A percentile compares a stretch with the other conserved stretches of the same genome.
Conservation (phyloP, 345 rosid species). For the Moricandia moricandioides region DNA sequence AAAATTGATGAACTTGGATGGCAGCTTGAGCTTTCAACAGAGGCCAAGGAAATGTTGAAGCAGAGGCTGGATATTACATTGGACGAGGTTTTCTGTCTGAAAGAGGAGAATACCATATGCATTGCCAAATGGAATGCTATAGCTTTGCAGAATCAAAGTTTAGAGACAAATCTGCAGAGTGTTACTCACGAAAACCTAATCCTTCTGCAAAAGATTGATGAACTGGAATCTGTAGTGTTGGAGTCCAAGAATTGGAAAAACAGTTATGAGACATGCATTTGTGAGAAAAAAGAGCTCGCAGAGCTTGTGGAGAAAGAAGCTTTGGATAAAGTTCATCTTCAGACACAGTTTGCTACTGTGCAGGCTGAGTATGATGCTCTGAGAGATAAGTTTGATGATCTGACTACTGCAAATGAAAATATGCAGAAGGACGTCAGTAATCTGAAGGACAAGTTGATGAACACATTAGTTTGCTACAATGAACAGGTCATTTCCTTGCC, state of each 20-base stretch:
- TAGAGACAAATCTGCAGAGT: conserved; percentile 55
- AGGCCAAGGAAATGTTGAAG: conserved; percentile 60
- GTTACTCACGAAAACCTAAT: conserved; percentile 55
- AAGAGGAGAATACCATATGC: conserved; percentile 55
- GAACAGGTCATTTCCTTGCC: conserved; percentile 42
- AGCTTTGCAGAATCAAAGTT: conserved; percentile 55
- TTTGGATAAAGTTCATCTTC: conserved; percentile 52
- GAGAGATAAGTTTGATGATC: conserved; percentile 46
- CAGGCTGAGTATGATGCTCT: conserved; percentile 53
- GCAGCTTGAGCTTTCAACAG: conserved; percentile 64
- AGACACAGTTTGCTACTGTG: conserved; percentile 42
- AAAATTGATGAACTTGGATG: conserved; percentile 47
- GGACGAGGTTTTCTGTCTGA: conserved; percentile 62
- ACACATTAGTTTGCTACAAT: conserved; percentile 42
- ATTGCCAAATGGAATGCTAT: conserved; percentile 55
- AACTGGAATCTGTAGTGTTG: conserved; percentile 58
- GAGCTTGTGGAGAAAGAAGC: conserved; percentile 58
- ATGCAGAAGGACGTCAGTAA: conserved; percentile 43
- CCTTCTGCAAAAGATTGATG: conserved; percentile 62
- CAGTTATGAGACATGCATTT: conserved; percentile 55
- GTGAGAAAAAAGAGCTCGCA: conserved; percentile 62
- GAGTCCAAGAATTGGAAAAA: conserved; percentile 51
- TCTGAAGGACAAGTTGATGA: conserved; percentile 49
- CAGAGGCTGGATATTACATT: conserved; percentile 62
- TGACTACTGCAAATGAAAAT: conserved; percentile 47